Base-by-base conservation (phyloP, 1,284 basidiomycete genomes). In the Ganoderma leucocontextum region DNA sequence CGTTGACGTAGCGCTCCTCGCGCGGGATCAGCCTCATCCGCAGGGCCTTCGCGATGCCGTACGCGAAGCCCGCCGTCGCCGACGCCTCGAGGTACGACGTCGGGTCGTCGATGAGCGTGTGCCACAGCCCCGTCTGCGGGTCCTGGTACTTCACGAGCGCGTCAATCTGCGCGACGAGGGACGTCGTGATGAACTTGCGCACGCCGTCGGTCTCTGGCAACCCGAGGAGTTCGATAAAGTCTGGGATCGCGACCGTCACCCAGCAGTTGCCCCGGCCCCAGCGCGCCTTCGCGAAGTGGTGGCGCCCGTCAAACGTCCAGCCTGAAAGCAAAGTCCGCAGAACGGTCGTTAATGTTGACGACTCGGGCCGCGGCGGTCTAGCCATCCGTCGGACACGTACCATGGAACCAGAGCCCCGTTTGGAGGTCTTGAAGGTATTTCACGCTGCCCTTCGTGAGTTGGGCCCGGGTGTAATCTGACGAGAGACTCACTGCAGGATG, bases 251-350 rank as follows among this genome's bases (percentile, higher is more conserved):
- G 41, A 88, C 81, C 0, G 89, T 90, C 66, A 89, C 84, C 86
- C 89, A 91, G 76, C 88, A 89, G 77, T 90, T 91, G 33, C 89
- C 89, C 60, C 89, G 79, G 4, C 87, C 89, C 89, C 89, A 90
- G 42, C 83, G 81, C 3, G 88, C 88, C 38, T 80, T 78, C 10
- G 84, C 87, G 73, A 89, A 90, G 69, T 85, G 82, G 74, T 86
- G 83, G 44, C 84, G 79, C 5, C 85, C 85, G 60, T 84, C 82
- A 66, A 86, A 87, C 6, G 82, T 85, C 85, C 86, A 87, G 8
- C 84, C 84, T 84, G 53, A 10, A 47, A 15, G 53, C 13, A 17
- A 39, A 44, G 39, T 8, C 22, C n/a, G 4, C 22, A 3, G n/a
- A 7, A 22, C 47, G n/a, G 47, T 25, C 22, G 12, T 49, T 22